Percentiles rank a stretch among this genome's conserved stretches.
Evolutionary conservation across 306 rosid genomes (phyloP).

Genomic region (Alnus rubra): DNA sequence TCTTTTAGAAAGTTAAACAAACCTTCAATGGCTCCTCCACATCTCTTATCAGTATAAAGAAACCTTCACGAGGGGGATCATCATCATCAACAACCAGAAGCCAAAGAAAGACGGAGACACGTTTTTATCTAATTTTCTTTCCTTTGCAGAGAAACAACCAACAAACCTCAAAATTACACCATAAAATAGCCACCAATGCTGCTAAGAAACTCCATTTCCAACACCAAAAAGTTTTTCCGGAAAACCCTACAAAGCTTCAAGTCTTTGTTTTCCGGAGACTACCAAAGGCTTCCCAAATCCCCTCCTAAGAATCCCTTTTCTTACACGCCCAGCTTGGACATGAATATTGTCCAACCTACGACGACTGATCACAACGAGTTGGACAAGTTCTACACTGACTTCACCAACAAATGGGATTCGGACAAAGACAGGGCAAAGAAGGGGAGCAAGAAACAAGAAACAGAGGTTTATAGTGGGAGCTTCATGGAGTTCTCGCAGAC

Average conservation of each 20-base stretch:
- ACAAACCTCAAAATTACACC: conserved; percentile 12
- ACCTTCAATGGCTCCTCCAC: conserved; percentile 54
- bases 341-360: no score
- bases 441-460: conserved; percentile 38
- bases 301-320: conserved; percentile 25
- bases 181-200: conserved; percentile 43
- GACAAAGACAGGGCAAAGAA: conserved; percentile 25
- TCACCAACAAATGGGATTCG: conserved; percentile 44
- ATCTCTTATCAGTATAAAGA: conserved; percentile 44
- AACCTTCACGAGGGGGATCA: conserved; percentile 27
- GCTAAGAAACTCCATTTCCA: conserved; percentile 64
- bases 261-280: conserved; percentile 59
- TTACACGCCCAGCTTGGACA: no score
- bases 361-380: conserved; percentile 21
- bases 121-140: not conserved
- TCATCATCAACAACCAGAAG: conserved; percentile 31
- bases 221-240: conserved; percentile 73
- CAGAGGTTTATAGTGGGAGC: conserved; percentile 30
- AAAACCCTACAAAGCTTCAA: conserved; percentile 68
- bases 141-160: conserved; percentile 25
- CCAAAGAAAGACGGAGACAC: conserved; percentile 22
- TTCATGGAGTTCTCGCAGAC: conserved; percentile 25
- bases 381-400: conserved; percentile 47
- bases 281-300: conserved; percentile 73
- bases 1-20: conserved; percentile 27